A percentile compares a stretch with the other conserved stretches of the same genome.
Conservation (phyloP, 495 filamentous ascomycete genomes). For the Xylaria flabelliformis region DNA sequence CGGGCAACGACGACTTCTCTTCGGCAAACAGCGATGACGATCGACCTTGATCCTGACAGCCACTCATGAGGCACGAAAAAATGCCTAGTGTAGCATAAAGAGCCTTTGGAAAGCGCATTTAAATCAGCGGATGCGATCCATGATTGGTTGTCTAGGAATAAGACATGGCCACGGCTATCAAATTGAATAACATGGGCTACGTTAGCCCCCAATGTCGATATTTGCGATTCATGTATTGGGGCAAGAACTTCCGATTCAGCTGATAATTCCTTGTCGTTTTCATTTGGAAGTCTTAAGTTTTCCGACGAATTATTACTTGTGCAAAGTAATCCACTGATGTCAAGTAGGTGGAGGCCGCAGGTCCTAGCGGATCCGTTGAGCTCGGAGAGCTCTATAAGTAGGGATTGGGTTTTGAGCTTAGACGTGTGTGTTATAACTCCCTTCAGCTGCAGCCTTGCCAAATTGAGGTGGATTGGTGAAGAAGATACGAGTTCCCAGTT, state of each 20-base stretch:
- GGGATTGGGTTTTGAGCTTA: slow-evolving; percentile 31
- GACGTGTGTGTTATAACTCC: slow-evolving; percentile 11
- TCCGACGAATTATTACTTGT: slow-evolving; percentile 16
- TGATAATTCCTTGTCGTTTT: background rate
- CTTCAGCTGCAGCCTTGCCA: background rate
- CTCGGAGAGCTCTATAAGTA: slow-evolving; percentile 38
- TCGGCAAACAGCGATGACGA: background rate
- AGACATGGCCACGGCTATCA: background rate
- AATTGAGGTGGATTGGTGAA: background rate
- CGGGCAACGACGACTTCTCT: background rate
- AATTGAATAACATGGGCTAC: background rate
- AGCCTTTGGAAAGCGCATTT: background rate
- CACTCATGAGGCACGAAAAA: slow-evolving; percentile 11
- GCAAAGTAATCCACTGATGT: background rate
- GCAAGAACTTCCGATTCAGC: background rate
- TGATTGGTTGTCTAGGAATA: slow-evolving; percentile 15
- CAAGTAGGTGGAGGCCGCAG: background rate
- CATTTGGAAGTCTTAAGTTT: background rate
- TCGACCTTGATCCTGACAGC: background rate
- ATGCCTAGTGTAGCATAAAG: background rate
- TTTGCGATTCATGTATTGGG: background rate
- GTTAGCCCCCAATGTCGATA: background rate
- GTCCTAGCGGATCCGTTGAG: slow-evolving; percentile 29
- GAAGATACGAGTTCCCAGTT: background rate
- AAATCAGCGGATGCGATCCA: slow-evolving; percentile 39